Evolutionary conservation across 768 basidiomycete genomes (phyloP).

Genomic region (Boletus rubroflammeus): DNA sequence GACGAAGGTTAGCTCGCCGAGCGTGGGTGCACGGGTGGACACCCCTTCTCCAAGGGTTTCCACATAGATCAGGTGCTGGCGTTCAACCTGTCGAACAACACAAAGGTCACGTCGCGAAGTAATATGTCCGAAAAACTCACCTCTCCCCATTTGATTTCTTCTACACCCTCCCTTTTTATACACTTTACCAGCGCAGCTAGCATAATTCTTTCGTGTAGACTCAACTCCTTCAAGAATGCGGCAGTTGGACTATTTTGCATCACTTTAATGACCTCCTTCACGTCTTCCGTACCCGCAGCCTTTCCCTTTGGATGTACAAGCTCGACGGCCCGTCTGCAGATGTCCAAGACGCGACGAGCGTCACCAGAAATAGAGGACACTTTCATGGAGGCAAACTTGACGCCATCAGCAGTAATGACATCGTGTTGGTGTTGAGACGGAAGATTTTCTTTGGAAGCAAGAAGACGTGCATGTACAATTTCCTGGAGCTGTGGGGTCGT

Average conservation of each 20-base stretch:
- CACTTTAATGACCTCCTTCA: conserved; percentile 72
- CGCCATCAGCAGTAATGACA: conserved; percentile 64
- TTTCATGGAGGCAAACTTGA: conserved; percentile 81
- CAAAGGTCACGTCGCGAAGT: neutral
- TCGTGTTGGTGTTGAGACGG: conserved; percentile 43
- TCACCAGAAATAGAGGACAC: conserved; percentile 86
- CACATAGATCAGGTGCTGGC: conserved; percentile 73
- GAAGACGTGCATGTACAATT: conserved; percentile 83
- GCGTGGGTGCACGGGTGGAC: conserved; percentile 53
- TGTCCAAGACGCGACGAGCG: conserved; percentile 88
- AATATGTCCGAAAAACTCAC: conserved; percentile 37
- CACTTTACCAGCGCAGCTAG: conserved; percentile 80
- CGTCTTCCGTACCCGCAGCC: conserved; percentile 65
- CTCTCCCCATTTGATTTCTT: conserved; percentile 83
- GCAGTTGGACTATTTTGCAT: conserved; percentile 93
- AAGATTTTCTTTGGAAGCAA: conserved; percentile 51
- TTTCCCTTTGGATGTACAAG: conserved; percentile 51
- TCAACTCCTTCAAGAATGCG: conserved; percentile 75
- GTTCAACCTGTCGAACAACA: conserved; percentile 48
- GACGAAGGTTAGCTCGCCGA: conserved; percentile 62
- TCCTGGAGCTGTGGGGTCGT: conserved; percentile 70
- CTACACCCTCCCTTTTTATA: conserved; percentile 77
- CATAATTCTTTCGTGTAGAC: conserved; percentile 87
- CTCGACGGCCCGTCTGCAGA: conserved; percentile 90
- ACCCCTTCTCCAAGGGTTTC: conserved; percentile 60